These are phyloP conservation scores for Candida michaelii DNA, from an alignment of 805 yeast genomes.

Conservation along the genomic window DNA sequence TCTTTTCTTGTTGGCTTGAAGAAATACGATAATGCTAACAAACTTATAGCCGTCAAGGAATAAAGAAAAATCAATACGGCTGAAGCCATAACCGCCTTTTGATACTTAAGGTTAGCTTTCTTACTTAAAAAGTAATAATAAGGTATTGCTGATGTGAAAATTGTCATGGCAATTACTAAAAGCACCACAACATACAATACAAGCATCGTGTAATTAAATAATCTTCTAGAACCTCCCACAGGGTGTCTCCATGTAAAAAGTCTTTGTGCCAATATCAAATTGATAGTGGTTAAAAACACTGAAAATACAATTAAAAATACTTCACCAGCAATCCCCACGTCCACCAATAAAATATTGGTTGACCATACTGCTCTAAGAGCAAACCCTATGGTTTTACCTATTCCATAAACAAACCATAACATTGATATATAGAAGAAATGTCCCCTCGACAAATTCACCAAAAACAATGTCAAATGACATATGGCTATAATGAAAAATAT, in stretches of 20 bases:
- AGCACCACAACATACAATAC: conserved; percentile 51
- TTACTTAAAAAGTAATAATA: conserved; percentile 54
- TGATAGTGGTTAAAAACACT: conserved; percentile 55
- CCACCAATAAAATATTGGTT: conserved; percentile 41
- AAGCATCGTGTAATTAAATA: conserved; percentile 52
- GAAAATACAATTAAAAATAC: conserved; percentile 57
- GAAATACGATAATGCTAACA: conserved; percentile 51
- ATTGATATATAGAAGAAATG: conserved; percentile 58
- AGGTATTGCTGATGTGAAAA: conserved; percentile 62
- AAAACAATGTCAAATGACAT: conserved; percentile 49
- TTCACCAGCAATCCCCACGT: conserved; percentile 55
- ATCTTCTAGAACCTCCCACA: conserved; percentile 53
- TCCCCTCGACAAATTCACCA: conserved; percentile 49
- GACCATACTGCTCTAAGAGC: conserved; percentile 61
- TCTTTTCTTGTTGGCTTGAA: conserved; percentile 57
- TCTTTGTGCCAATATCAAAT: conserved; percentile 67
- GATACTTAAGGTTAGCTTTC: conserved; percentile 20
- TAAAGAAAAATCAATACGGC: conserved; percentile 39
- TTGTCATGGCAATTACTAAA: conserved; percentile 60
- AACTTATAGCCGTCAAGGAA: conserved; percentile 49
- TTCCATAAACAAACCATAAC: conserved; percentile 51
- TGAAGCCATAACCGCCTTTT: conserved; percentile 29
- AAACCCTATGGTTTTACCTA: conserved; percentile 57
- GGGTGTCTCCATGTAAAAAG: conserved; percentile 79
- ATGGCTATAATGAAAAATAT: conserved; percentile 47